phyloP scores from a whole-genome alignment of 73 alveolate genomes.

The Tetrahymena elliotti region DNA sequence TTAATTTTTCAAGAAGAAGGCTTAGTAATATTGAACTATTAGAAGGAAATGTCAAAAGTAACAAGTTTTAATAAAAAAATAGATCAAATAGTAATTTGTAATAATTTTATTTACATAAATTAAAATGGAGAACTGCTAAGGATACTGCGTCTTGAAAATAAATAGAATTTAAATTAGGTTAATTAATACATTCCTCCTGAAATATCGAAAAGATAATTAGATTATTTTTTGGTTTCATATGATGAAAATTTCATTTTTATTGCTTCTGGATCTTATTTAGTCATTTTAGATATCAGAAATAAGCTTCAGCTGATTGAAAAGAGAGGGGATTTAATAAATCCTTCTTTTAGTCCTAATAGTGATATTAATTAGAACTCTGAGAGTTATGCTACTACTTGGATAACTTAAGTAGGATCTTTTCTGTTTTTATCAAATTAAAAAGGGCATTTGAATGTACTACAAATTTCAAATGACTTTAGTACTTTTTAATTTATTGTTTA shows the following conservation, averaged over 20 bases:
- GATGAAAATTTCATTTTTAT: background rate
- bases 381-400: background rate
- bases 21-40: background rate
- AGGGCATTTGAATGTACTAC: background rate
- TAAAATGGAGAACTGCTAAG: background rate
- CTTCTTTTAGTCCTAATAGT: background rate
- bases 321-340: background rate
- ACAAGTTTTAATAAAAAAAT: background rate
- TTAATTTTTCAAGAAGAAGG: background rate
- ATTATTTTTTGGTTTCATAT: background rate
- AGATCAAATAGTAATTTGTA: background rate
- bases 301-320: background rate
- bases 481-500: background rate
- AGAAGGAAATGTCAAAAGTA: background rate
- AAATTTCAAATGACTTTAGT: background rate
- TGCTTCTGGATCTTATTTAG: background rate
- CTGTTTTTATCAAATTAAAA: background rate
- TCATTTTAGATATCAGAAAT: background rate
- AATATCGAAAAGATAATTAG: background rate
- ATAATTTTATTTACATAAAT: background rate
- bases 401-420: background rate
- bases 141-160: background rate
- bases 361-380: too few relatives aligned
- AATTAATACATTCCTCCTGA: background rate
- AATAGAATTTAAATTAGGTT: background rate